Evolutionary conservation across 2,329 filamentous ascomycete genomes (phyloP), one percentile per base, ranked within the genome.

Genomic region (Phaeosphaeriaceae sp.): DNA sequence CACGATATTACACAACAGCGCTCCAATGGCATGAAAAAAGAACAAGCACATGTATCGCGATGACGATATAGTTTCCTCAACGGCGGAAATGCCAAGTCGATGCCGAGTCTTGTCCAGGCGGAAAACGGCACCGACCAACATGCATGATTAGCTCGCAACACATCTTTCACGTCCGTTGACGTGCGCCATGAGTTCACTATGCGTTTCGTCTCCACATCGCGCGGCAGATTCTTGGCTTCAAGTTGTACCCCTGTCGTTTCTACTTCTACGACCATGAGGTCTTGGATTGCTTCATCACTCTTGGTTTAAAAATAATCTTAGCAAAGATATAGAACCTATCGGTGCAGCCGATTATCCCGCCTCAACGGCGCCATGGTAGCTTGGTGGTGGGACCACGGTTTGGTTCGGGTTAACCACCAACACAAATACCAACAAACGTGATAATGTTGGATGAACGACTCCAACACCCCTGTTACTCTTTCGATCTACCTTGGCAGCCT

Each of bases 61-160:
- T 26, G 23, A 26, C 23, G 23, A 26, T 26, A 26, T 9, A 26
- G 11, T 26, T 26, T 26, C 23, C 23, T 26, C 23, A 21, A 41
- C 37, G 32, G 56, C 56, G 60, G 56, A 60, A 50, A 26, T 26
- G 59, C 64, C 60, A 66, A 66, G 61, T 35, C 43, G 16, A 42
- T 55, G 61, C 63, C 63, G 50, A 68, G 63, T 35, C 42, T 61
- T 47, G 54, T 56, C 54, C 59, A 56, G 44, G 48, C 63, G 61
- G 63, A 59, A 60, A 38, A 42, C 64, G 63, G 64, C 63, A 66
- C 18, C 30, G 42, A 35, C 29, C 18, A 20, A 11, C 16, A 38
- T 21, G 40, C 37, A 20, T 56, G 46, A 66, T 66, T 67, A 50
- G 64, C 46, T 50, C 50, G 54, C 44, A 47, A 3, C 15, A 13